A percentile compares a stretch with the other conserved stretches of the same genome.
Evolutionary conservation across 805 yeast genomes (phyloP).

Genomic region (Ascoidea rubescens): DNA sequence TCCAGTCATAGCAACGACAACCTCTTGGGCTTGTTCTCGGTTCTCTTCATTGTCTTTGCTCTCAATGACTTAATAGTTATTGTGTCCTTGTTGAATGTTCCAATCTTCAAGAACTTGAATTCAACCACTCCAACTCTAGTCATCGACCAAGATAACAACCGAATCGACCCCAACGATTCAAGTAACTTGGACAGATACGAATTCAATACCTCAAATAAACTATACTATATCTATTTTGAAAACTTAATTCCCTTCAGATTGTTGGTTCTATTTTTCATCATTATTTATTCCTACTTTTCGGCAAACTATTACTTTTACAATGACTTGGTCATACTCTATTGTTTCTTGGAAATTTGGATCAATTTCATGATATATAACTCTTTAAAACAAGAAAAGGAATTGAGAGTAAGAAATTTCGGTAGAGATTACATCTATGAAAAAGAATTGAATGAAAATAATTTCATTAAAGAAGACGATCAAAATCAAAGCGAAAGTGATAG

Average conservation of each 20-base stretch:
- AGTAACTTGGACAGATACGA: constrained; percentile 5
- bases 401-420: neutral
- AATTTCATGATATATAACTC: constrained; percentile 36
- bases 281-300: constrained; percentile 28
- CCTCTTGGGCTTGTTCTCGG: constrained; percentile 7
- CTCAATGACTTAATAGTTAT: constrained; percentile 9
- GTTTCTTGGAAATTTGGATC: constrained; percentile 44
- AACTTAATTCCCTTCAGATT: constrained; percentile 37
- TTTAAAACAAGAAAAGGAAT: constrained; percentile 34
- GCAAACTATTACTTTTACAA: constrained; percentile 28
- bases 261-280: constrained; percentile 27
- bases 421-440: neutral
- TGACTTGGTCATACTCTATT: constrained; percentile 32
- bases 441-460: neutral
- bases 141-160: neutral
- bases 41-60: constrained; percentile 5
- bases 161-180: constrained; percentile 5
- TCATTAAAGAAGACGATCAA: neutral
- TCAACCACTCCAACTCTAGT: neutral
- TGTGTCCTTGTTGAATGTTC: constrained; percentile 4
- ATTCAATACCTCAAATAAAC: constrained; percentile 9
- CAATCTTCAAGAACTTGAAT: constrained; percentile 8
- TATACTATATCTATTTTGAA: constrained; percentile 28
- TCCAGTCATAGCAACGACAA: constrained; percentile 4
- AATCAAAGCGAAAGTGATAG: neutral